Conservation (phyloP, 108 stramenopile species). For the Aurantiochytrium sp. region DNA sequence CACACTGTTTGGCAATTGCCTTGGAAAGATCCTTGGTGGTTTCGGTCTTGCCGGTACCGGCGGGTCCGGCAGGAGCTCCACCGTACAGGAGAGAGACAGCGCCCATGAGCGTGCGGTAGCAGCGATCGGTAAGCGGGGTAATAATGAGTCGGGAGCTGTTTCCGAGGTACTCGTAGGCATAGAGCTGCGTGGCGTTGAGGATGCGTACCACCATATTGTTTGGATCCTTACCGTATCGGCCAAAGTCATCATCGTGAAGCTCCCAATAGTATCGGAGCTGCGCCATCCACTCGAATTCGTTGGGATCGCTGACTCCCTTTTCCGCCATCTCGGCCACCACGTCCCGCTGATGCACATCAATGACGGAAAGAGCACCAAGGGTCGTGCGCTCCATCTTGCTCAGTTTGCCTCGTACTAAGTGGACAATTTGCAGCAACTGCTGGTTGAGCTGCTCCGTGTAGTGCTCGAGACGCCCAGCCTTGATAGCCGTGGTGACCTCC, state of each 20-base stretch:
- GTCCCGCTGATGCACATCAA: conserved; percentile 59
- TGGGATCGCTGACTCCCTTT: conserved; percentile 15
- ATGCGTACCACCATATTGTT: conserved; percentile 53
- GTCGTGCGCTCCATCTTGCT: conserved; percentile 49
- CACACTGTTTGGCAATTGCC: conserved; percentile 55
- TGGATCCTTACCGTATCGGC: conserved; percentile 28
- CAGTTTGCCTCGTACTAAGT: conserved; percentile 54
- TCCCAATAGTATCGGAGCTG: conserved; percentile 65
- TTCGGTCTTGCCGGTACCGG: conserved; percentile 65
- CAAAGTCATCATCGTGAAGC: conserved; percentile 38
- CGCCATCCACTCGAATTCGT: conserved; percentile 57
- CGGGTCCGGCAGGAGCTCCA: conserved; percentile 62
- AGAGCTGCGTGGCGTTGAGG: conserved; percentile 53
- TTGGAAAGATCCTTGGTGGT: conserved; percentile 62
- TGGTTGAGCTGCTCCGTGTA: conserved; percentile 27
- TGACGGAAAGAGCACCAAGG: conserved; percentile 53
- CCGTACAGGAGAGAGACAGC: conserved; percentile 59
- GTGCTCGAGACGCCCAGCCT: conserved; percentile 23
- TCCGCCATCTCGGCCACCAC: conserved; percentile 49
- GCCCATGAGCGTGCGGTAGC: conserved; percentile 65
- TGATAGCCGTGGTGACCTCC: conserved; percentile 38
- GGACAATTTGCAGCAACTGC: conserved; percentile 46
- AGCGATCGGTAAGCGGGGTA: conserved; percentile 61
- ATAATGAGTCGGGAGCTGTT: conserved; percentile 63
- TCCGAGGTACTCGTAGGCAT: conserved; percentile 64